A percentile compares a stretch with the other conserved stretches of the same genome.
These are phyloP conservation scores for Diatrype stigma DNA, from an alignment of 2,329 filamentous ascomycete species.

Conservation along the genomic window DNA sequence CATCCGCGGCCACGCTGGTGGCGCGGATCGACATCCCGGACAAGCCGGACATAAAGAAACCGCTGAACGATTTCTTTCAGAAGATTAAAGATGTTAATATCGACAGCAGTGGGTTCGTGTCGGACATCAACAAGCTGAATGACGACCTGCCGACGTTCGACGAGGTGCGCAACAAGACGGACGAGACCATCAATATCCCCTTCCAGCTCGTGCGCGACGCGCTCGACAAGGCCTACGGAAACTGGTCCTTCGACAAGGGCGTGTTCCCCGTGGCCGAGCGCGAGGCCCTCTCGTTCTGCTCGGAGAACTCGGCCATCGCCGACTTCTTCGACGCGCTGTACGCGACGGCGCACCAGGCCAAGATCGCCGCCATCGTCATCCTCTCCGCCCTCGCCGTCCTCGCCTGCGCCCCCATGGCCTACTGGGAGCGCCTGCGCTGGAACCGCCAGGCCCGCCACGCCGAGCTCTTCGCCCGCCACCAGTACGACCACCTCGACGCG, in stretches of 20 bases:
- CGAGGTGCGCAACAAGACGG: slow-evolving; percentile 77
- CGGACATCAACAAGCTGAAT: slow-evolving; percentile 69
- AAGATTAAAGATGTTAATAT: slow-evolving; percentile 68
- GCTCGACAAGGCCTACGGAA: slow-evolving; percentile 66
- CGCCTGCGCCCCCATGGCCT: slow-evolving; percentile 75
- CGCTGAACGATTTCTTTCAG: slow-evolving; percentile 62
- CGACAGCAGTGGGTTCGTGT: slow-evolving; percentile 60
- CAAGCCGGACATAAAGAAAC: slow-evolving; percentile 40
- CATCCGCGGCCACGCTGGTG: background rate
- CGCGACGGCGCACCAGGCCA: slow-evolving; percentile 61
- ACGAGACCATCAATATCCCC: slow-evolving; percentile 68
- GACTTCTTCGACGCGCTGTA: slow-evolving; percentile 76
- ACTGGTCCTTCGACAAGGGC: slow-evolving; percentile 72
- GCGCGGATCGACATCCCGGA: slow-evolving; percentile 12
- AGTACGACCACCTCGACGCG: slow-evolving; percentile 78
- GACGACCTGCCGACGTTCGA: slow-evolving; percentile 76
- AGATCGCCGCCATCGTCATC: slow-evolving; percentile 72
- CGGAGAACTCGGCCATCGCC: slow-evolving; percentile 74
- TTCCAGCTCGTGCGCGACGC: slow-evolving; percentile 75
- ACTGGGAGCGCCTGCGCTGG: slow-evolving; percentile 75
- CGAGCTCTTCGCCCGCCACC: slow-evolving; percentile 58
- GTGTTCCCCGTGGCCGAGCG: slow-evolving; percentile 82
- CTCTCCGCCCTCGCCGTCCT: slow-evolving; percentile 67
- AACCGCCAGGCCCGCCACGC: slow-evolving; percentile 67
- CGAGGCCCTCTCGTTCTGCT: slow-evolving; percentile 81